Evolutionary conservation across 1,139 yeast species (phyloP), one percentile per base, ranked within the genome.

Genomic region (Sugiyamaella pinicola): DNA sequence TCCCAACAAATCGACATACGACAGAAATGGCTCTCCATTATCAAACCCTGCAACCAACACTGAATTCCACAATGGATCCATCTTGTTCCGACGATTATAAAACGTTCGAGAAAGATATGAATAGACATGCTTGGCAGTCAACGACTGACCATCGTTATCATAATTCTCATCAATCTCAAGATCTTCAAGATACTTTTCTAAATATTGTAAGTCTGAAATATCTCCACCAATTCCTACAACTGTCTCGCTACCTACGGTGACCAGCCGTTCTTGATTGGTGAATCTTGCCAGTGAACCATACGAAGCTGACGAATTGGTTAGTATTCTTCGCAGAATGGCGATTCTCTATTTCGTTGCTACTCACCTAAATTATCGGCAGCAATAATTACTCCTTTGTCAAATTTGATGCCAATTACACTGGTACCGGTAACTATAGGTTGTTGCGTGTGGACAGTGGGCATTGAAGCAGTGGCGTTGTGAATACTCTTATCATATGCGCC

Each of bases 21-120:
- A 84, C 65, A 93, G 77, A 64, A 87, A 87, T 50, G 75, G 74
- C 63, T 77, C 74, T 41, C 80, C 80, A 38, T 81, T 84, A 55
- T 83, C 86, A 63, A 85, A 79, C 4, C 98, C 99, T 8, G 91
- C 97, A 49, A 93, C 97, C 54, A 95, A 77, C 38, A 88, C 75
- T 0, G 98, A 87, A 71, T 93, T 95, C 99, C 99, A 95, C 59
- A 90, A 78, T 21, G 99, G 99, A 69, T 95, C 82, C 93, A 95
- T 84, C 71, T 91, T 89, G 50, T 87, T 80, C 72, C 99, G 83
- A 72, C 98, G 83, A 62, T 81, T 78, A 73, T 95, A 95, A 78
- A 91, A 78, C 43, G 91, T 85, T 58, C 87, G 82, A 45, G 95
- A 83, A 61, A 95, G 76, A 69, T 90, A 93, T 68, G 88, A 95